Conservation (phyloP, 2,329 filamentous ascomycete species). For the Penicillium frequentans region DNA sequence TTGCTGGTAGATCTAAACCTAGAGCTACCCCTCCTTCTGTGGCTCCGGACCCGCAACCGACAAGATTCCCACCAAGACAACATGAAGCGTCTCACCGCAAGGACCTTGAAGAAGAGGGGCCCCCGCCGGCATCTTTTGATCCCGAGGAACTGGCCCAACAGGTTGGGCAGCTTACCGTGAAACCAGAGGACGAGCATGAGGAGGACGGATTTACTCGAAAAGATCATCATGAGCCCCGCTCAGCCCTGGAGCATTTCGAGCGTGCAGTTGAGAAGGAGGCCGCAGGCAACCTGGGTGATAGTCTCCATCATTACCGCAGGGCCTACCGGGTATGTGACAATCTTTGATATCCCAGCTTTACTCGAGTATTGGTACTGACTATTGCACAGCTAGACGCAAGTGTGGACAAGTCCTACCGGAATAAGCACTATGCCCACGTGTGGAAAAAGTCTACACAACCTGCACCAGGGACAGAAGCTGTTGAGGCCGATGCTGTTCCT, state of each 20-base stretch:
- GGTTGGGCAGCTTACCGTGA: constrained; percentile 36
- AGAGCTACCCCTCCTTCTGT: constrained; percentile 14
- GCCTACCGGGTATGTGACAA: constrained; percentile 69
- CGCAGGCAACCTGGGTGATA: constrained; percentile 83
- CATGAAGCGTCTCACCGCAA: constrained; percentile 40
- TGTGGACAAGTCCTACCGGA: constrained; percentile 84
- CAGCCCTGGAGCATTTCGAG: constrained; percentile 91
- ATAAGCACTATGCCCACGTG: constrained; percentile 81
- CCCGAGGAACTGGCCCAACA: constrained; percentile 36
- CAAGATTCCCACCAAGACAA: constrained; percentile 39
- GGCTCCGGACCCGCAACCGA: constrained; percentile 21
- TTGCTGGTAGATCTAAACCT: constrained; percentile 52
- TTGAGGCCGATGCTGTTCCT: constrained; percentile 47
- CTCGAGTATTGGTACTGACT: not conserved
- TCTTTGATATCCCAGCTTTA: not conserved
- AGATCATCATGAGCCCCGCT: constrained; percentile 56
- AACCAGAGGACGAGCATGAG: constrained; percentile 37
- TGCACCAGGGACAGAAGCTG: constrained; percentile 45
- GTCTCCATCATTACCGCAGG: constrained; percentile 80
- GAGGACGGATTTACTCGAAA: constrained; percentile 40
- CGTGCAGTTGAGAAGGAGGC: constrained; percentile 85
- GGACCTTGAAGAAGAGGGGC: constrained; percentile 39
- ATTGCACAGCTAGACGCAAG: constrained; percentile 68
- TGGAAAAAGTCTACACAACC: constrained; percentile 48
- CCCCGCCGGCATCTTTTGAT: constrained; percentile 21